Evolutionary conservation across 2,329 filamentous ascomycete genomes (phyloP), one percentile per base, ranked within the genome.

Genomic region (Colletotrichum sojae): DNA sequence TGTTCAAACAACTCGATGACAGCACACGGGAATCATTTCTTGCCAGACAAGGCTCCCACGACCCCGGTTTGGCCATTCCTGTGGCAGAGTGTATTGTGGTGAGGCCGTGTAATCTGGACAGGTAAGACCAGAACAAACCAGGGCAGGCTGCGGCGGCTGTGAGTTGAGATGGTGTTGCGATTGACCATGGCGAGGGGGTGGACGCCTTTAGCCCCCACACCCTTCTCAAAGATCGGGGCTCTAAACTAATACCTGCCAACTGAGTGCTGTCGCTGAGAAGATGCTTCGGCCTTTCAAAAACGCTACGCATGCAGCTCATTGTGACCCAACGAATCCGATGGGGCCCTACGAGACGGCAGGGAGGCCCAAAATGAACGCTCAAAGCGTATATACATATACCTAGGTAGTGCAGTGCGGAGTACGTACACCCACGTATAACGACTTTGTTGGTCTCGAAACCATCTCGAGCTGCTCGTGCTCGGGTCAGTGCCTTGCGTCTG

Each of bases 291-390:
- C 40, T 13, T n/a, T 43, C 13, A 20, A 22, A 6, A 20, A 6
- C 45, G 45, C 16, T 6, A n/a, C 16, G 15, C 6, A 48, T 48
- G 51, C 66, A 69, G 51, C 36, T 40, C 25, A 54, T 43, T 49
- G 39, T 55, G 43, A 49, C 25, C 64, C 51, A 55, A 46, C 36
- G 43, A 16, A 52, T 55, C 49, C 25, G 36, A 58, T 45, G 60
- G 60, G 45, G 64, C 39, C 27, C 40, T 16, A 49, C 48, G 45
- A 6, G 5, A 36, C 39, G 39, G 66, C 54, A 54, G 54, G 53
- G 31, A 68, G 48, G 56, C 54, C 66, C 51, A 66, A 66, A 66
- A 66, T 55, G 65, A 69, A 55, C 20, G 18, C 62, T 40, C 43
- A 59, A 66, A 56, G 62, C 62, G 66, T 55, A 66, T 53, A 27